Evolutionary conservation across 805 yeast genomes (phyloP).

Genomic region (Allodekkera sacchari): DNA sequence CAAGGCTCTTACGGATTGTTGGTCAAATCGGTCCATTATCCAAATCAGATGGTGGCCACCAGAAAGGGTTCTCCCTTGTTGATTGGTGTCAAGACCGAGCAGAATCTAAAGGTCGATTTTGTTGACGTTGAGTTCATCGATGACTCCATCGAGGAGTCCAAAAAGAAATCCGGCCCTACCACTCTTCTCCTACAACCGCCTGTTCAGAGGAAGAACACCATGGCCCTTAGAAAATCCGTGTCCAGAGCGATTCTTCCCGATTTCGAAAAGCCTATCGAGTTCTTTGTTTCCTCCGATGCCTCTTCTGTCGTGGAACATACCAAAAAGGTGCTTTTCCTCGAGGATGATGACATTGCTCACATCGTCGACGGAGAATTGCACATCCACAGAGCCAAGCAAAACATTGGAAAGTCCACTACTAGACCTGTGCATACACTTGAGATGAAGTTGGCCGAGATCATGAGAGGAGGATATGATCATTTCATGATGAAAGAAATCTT

Average conservation of each 20-base stretch:
- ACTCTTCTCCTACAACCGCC: slow-evolving; percentile 12
- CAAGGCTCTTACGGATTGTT: slow-evolving; percentile 97
- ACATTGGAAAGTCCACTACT: slow-evolving; percentile 82
- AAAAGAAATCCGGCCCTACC: slow-evolving; percentile 25
- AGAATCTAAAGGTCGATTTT: slow-evolving; percentile 91
- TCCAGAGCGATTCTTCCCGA: slow-evolving; percentile 96
- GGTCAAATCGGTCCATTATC: slow-evolving; percentile 86
- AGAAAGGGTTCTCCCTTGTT: slow-evolving; percentile 97
- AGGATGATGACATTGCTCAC: slow-evolving; percentile 98
- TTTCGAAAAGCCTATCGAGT: slow-evolving; percentile 86
- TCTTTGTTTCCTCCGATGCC: slow-evolving; percentile 94
- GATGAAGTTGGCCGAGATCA: slow-evolving; percentile 93
- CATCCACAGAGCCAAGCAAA: slow-evolving; percentile 90
- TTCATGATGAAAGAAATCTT: slow-evolving; percentile 98
- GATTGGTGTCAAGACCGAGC: slow-evolving; percentile 95
- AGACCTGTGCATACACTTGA: slow-evolving; percentile 96
- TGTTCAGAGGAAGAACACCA: slow-evolving; percentile 8
- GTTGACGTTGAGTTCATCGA: slow-evolving; percentile 94
- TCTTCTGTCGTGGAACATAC: slow-evolving; percentile 96
- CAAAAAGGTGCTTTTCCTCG: slow-evolving; percentile 90
- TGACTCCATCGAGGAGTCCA: slow-evolving; percentile 29
- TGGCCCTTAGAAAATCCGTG: slow-evolving; percentile 31
- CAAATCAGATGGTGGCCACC: slow-evolving; percentile 93
- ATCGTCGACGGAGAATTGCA: slow-evolving; percentile 97
- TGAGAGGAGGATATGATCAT: slow-evolving; percentile 95